phyloP scores from a whole-genome alignment of 495 filamentous ascomycete species.

The Tuber brumale region DNA sequence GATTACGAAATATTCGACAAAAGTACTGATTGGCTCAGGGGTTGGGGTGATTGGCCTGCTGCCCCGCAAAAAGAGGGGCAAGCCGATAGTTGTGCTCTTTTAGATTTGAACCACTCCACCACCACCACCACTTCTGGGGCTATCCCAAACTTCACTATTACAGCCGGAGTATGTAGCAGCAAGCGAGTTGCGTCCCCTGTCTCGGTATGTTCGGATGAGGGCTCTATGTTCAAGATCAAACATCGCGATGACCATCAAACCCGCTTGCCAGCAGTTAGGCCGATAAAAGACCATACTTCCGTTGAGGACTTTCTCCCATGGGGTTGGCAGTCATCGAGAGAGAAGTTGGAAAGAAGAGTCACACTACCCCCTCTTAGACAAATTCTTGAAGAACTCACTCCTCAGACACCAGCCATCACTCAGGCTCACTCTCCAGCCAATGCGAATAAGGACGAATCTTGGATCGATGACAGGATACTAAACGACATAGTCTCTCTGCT shows the following conservation, averaged over 20 bases:
- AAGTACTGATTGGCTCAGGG: conserved; percentile 40
- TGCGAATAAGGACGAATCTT: conserved; percentile 10
- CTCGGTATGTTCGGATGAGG: conserved; percentile 28
- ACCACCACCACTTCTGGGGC: not conserved
- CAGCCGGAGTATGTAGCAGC: conserved; percentile 13
- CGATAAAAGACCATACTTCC: conserved; percentile 35
- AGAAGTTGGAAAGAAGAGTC: conserved; percentile 36
- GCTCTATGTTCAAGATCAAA: conserved; percentile 12
- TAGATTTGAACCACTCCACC: not conserved
- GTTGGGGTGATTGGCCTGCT: conserved; percentile 35
- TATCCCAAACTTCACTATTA: conserved; percentile 5
- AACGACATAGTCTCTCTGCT: conserved; percentile 38
- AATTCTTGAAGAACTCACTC: conserved; percentile 34
- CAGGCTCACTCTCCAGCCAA: conserved; percentile 11
- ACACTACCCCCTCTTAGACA: conserved; percentile 40
- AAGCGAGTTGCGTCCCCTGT: conserved; percentile 24
- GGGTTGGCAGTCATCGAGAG: conserved; percentile 35
- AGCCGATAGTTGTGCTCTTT: not conserved
- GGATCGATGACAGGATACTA: conserved; percentile 36
- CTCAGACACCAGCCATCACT: conserved; percentile 12
- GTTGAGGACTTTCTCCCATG: conserved; percentile 40
- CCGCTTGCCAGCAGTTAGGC: conserved; percentile 37
- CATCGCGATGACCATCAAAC: conserved; percentile 31
- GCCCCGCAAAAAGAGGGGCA: conserved; percentile 10
- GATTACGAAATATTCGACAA: conserved; percentile 41